A percentile compares a stretch with the other conserved stretches of the same genome.
phyloP scores from a whole-genome alignment of 2,329 filamentous ascomycete species.

The Rhytidhysteron rufulum region DNA sequence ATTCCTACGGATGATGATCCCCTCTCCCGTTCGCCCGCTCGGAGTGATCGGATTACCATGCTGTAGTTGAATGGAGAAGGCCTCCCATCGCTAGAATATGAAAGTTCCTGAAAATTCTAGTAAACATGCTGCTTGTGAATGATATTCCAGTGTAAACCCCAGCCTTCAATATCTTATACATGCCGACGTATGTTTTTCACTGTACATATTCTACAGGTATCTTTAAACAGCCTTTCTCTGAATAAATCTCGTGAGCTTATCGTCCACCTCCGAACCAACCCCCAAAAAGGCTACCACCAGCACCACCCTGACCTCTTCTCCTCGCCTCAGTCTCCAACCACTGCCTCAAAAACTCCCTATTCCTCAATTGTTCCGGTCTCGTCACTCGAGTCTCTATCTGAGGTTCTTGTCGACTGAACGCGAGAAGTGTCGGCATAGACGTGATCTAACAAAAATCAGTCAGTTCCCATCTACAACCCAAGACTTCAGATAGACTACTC shows the following conservation, averaged over 20 bases:
- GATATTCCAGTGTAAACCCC: no score
- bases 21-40: no score
- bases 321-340: slow-evolving; percentile 48
- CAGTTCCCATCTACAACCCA: no score
- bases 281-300: slow-evolving; percentile 40
- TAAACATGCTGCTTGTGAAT: no score
- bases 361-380: slow-evolving; percentile 43
- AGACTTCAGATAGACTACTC: background rate
- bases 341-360: slow-evolving; percentile 39
- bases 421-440: slow-evolving; percentile 47
- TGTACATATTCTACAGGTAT: background rate
- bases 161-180: no score
- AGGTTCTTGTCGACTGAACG: slow-evolving; percentile 48
- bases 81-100: no score
- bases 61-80: no score
- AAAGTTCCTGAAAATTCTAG: no score
- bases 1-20: no score
- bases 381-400: slow-evolving; percentile 46
- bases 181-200: no score
- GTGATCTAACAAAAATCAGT: slow-evolving; percentile 31
- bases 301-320: slow-evolving; percentile 44
- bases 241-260: background rate
- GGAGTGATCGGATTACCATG: no score
- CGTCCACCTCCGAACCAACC: slow-evolving; percentile 29
- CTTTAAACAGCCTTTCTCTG: no score